Percentiles rank a stretch among this genome's conserved stretches.
phyloP scores from a whole-genome alignment of 2,329 filamentous ascomycete species.

The Daldinia sp. region DNA sequence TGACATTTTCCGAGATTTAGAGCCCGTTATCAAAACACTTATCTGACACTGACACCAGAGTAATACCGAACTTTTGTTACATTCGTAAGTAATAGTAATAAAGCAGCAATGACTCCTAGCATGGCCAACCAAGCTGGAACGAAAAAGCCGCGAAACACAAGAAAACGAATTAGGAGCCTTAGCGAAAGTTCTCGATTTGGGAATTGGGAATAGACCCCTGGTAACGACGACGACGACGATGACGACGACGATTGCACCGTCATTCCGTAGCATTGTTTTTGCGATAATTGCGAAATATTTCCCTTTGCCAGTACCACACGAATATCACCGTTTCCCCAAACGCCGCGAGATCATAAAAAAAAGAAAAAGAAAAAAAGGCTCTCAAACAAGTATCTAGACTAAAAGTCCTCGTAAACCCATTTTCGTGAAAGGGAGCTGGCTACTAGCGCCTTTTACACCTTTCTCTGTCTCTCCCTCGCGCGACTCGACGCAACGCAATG shows the following conservation, averaged over 20 bases:
- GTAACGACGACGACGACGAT: slow-evolving; percentile 1
- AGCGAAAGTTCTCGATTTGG: slow-evolving; percentile 28
- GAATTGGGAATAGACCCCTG: slow-evolving; percentile 8
- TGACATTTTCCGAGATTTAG: slow-evolving; percentile 13
- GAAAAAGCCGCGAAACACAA: neutral
- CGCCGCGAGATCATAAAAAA: slow-evolving; percentile 17
- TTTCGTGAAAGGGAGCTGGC: slow-evolving; percentile 28
- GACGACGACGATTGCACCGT: slow-evolving; percentile 12
- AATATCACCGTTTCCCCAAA: slow-evolving; percentile 25
- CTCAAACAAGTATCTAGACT: too few relatives aligned
- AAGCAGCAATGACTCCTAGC: slow-evolving; percentile 7
- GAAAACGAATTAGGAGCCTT: neutral
- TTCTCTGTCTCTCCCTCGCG: neutral
- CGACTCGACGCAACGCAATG: neutral
- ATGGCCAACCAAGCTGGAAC: slow-evolving; percentile 13
- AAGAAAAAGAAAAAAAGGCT: neutral
- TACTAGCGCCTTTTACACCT: slow-evolving; percentile 13
- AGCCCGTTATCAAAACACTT: slow-evolving; percentile 21
- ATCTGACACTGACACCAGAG: slow-evolving; percentile 27
- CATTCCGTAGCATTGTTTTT: slow-evolving; percentile 18
- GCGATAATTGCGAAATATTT: slow-evolving; percentile 20
- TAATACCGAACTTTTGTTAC: slow-evolving; percentile 7
- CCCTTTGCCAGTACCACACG: slow-evolving; percentile 26
- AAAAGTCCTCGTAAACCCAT: slow-evolving; percentile 31
- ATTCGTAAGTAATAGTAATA: slow-evolving; percentile 10